A percentile compares a stretch with the other conserved stretches of the same genome.
phyloP scores from a whole-genome alignment of 306 rosid genomes.

The Medicago lupulina region DNA sequence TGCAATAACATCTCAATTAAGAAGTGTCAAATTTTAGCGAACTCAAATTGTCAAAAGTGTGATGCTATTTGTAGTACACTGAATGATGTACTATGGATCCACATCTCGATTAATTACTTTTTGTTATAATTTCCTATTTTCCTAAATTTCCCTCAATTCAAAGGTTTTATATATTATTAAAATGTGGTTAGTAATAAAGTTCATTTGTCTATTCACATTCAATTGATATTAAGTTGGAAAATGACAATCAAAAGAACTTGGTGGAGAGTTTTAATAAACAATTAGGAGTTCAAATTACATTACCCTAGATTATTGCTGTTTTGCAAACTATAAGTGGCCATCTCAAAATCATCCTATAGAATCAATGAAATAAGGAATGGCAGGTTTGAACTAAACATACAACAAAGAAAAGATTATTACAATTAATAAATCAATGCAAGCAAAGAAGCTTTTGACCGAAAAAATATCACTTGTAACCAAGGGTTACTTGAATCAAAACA shows the following conservation, averaged over 20 bases:
- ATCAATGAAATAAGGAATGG: slow-evolving; percentile 3
- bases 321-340: slow-evolving; percentile 3
- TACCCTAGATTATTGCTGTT: slow-evolving; percentile 3
- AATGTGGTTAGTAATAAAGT: not conserved
- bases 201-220: not conserved
- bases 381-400: not conserved
- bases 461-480: not conserved
- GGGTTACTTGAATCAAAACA: not conserved
- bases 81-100: not conserved
- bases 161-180: not conserved
- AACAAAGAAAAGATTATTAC: slow-evolving; percentile 29
- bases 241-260: not conserved
- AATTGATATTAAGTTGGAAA: not conserved
- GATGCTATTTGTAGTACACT: not conserved
- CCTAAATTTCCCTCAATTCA: not conserved
- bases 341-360: slow-evolving; percentile 26
- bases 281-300: slow-evolving; percentile 12
- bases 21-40: slow-evolving; percentile 20
- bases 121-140: not conserved
- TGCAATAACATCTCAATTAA: slow-evolving; percentile 31
- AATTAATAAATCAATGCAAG: slow-evolving; percentile 26
- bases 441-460: not conserved
- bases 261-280: not conserved
- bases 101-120: not conserved
- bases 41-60: slow-evolving; percentile 13